Conservation (phyloP, 495 filamentous ascomycete genomes). For the Penicillium alfredii region DNA sequence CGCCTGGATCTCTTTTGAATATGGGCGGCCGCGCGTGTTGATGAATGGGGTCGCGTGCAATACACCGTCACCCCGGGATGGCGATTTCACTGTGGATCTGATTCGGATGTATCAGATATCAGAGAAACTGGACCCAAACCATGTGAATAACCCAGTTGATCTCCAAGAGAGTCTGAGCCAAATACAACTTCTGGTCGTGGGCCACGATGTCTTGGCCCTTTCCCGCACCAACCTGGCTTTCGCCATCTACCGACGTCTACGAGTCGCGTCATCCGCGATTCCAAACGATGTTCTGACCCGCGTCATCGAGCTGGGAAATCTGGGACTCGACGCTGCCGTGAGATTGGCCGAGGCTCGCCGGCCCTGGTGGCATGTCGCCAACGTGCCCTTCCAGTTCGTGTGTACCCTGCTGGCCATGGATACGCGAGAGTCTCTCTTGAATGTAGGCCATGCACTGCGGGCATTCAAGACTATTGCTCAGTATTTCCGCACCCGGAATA, state of each 20-base stretch:
- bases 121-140: slow-evolving; percentile 12
- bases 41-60: slow-evolving; percentile 2
- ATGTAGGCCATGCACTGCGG: too few species aligned
- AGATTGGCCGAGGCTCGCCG: slow-evolving; percentile 6
- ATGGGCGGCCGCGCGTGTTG: slow-evolving; percentile 10
- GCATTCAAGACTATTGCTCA: too few species aligned
- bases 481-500: too few species aligned
- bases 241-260: slow-evolving; percentile 14
- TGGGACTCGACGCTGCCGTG: slow-evolving; percentile 8
- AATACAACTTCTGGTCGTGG: not conserved
- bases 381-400: slow-evolving; percentile 36
- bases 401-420: slow-evolving; percentile 36
- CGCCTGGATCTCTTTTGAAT: slow-evolving; percentile 20
- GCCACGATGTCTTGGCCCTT: slow-evolving; percentile 6
- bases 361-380: slow-evolving; percentile 38
- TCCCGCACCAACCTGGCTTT: slow-evolving; percentile 8
- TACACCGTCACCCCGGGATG: not conserved
- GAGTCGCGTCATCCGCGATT: slow-evolving; percentile 3
- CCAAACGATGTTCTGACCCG: slow-evolving; percentile 8
- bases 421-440: too few species aligned
- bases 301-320: slow-evolving; percentile 1
- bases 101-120: slow-evolving; percentile 12
- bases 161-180: slow-evolving; percentile 6
- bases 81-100: slow-evolving; percentile 6
- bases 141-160: not conserved